phyloP scores from a whole-genome alignment of 1,284 basidiomycete genomes.

The Megacollybia platyphylla region DNA sequence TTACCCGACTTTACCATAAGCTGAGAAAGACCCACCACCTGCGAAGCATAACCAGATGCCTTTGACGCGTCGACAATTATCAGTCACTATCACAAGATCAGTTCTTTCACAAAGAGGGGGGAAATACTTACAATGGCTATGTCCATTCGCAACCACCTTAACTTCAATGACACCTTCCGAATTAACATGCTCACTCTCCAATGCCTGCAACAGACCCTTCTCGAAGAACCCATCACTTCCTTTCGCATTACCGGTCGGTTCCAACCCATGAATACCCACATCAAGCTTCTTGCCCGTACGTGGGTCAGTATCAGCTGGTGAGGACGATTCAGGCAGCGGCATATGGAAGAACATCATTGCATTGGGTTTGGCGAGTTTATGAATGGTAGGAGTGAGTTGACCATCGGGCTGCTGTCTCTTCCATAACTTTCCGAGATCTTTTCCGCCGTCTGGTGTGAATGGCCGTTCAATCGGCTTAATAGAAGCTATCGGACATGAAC shows the following conservation, averaged over 20 bases:
- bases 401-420: slow-evolving; percentile 22
- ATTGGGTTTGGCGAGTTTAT: slow-evolving; percentile 75
- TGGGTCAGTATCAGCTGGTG: slow-evolving; percentile 43
- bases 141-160: slow-evolving; percentile 79
- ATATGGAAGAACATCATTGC: slow-evolving; percentile 95
- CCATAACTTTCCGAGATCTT: slow-evolving; percentile 60
- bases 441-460: slow-evolving; percentile 61
- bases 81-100: slow-evolving; percentile 38
- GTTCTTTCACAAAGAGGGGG: not conserved
- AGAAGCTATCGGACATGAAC: slow-evolving; percentile 19
- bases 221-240: slow-evolving; percentile 72
- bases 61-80: slow-evolving; percentile 75
- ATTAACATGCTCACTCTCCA: slow-evolving; percentile 47
- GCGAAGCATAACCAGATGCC: slow-evolving; percentile 94
- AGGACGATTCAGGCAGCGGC: slow-evolving; percentile 61
- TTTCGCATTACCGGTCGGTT: slow-evolving; percentile 53
- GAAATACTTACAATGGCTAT: slow-evolving; percentile 58
- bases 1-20: slow-evolving; percentile 69
- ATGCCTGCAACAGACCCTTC: slow-evolving; percentile 58
- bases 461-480: slow-evolving; percentile 70
- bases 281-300: slow-evolving; percentile 48
- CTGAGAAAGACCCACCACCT: slow-evolving; percentile 83
- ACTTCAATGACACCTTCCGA: slow-evolving; percentile 49
- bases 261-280: slow-evolving; percentile 49
- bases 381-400: slow-evolving; percentile 40